Evolutionary conservation across 2,329 filamentous ascomycete genomes (phyloP).

Genomic region (Exophiala bonariae): DNA sequence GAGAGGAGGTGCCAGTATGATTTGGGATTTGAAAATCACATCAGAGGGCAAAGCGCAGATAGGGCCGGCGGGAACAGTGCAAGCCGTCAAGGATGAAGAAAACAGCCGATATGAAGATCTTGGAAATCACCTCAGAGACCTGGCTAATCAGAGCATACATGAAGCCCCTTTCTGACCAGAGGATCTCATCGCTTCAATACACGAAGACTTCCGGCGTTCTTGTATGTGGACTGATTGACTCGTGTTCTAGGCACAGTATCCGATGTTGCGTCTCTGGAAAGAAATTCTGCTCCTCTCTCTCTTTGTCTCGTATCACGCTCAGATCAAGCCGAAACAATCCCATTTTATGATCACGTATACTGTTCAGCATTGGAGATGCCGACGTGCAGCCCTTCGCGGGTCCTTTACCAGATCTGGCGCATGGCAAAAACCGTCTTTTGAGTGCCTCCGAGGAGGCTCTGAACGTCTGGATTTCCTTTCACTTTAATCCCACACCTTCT

Average conservation of each 20-base stretch:
- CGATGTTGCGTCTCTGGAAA: slow-evolving; percentile 6
- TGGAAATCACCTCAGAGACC: slow-evolving; percentile 17
- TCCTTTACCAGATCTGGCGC: slow-evolving; percentile 40
- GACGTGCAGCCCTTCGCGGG: slow-evolving; percentile 45
- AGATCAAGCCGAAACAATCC: slow-evolving; percentile 50
- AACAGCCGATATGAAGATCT: slow-evolving; percentile 18
- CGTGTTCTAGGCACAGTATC: slow-evolving; percentile 22
- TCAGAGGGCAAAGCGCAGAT: slow-evolving; percentile 5
- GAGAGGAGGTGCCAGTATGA: slow-evolving; percentile 39
- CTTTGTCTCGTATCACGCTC: slow-evolving; percentile 33
- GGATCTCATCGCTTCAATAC: slow-evolving; percentile 20
- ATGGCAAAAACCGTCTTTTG: slow-evolving; percentile 47
- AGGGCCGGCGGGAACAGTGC: slow-evolving; percentile 25
- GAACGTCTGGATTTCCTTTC: slow-evolving; percentile 49
- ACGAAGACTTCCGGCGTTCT: slow-evolving; percentile 17
- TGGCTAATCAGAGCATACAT: slow-evolving; percentile 26
- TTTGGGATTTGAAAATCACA: slow-evolving; percentile 7
- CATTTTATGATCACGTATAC: slow-evolving; percentile 66
- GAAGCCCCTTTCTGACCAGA: slow-evolving; percentile 26
- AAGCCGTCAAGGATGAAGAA: slow-evolving; percentile 22
- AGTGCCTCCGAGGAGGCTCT: slow-evolving; percentile 40
- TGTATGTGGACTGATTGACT: slow-evolving; percentile 19
- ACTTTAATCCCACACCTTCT: slow-evolving; percentile 37
- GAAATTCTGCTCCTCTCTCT: slow-evolving; percentile 51
- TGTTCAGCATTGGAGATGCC: slow-evolving; percentile 56